A percentile compares a stretch with the other conserved stretches of the same genome.
These are phyloP conservation scores for Ceratocystis lukuohia DNA, from an alignment of 2,329 filamentous ascomycete genomes.

Conservation along the genomic window DNA sequence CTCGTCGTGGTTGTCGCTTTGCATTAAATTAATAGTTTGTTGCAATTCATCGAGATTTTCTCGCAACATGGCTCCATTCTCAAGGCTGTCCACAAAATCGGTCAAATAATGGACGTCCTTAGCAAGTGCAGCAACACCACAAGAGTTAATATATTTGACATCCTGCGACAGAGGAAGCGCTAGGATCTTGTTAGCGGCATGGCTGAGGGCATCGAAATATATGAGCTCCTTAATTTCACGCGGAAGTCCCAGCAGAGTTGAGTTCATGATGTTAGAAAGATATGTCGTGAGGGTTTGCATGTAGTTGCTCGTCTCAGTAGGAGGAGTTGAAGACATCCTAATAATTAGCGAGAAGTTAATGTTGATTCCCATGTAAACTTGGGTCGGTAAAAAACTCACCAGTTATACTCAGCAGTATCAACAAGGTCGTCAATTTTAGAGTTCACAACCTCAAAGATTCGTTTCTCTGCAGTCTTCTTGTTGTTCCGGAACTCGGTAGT, in stretches of 20 bases:
- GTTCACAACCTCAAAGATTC: conserved; percentile 96
- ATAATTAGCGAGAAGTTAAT: conserved; percentile 20
- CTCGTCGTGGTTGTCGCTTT: conserved; percentile 81
- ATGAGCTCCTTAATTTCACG: conserved; percentile 94
- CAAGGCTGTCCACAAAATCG: conserved; percentile 73
- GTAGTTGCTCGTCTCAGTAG: conserved; percentile 72
- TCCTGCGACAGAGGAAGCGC: conserved; percentile 62
- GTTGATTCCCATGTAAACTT: not conserved
- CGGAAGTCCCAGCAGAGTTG: conserved; percentile 81
- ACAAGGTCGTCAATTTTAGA: conserved; percentile 97
- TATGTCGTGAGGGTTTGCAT: conserved; percentile 92
- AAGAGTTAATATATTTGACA: conserved; percentile 75
- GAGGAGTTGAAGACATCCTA: conserved; percentile 42
- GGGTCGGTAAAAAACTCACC: conserved; percentile 34
- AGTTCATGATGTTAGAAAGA: conserved; percentile 91
- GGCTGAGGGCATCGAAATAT: conserved; percentile 89
- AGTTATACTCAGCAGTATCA: conserved; percentile 95
- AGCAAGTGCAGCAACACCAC: conserved; percentile 67
- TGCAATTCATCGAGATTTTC: conserved; percentile 86
- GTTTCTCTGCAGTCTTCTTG: conserved; percentile 92
- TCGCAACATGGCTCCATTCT: conserved; percentile 70
- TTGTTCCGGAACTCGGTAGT: conserved; percentile 78
- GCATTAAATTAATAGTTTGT: conserved; percentile 82
- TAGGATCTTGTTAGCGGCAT: conserved; percentile 76
- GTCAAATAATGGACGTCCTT: conserved; percentile 75